Evolutionary conservation across 2,329 filamentous ascomycete genomes (phyloP), one percentile per base, ranked within the genome.

Genomic region (Dothideomycetes sp.): DNA sequence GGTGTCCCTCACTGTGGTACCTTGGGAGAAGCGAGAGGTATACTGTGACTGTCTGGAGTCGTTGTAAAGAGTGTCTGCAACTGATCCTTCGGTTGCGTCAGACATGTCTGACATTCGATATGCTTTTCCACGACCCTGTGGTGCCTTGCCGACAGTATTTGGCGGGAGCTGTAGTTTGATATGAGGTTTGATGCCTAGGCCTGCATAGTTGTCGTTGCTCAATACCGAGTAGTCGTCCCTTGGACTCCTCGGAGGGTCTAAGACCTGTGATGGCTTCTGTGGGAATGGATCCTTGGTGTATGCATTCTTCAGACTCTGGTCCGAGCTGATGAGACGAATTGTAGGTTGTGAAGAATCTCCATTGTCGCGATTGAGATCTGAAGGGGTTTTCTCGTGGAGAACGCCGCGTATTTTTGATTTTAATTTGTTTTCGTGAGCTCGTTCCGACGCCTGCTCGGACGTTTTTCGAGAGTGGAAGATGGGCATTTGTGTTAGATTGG

Each of bases 271-370:
- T 12, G 44, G 44, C 25, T 43, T 42, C 13, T 33, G 39, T 5
- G 47, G 46, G 25, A 46, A 46, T 4, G 47, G 43, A 18, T 18
- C 44, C 33, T 49, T 47, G n/a, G 33, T 30, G 28, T 49, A 43
- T n/a, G 30, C 36, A 18, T 22, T 42, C 18, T 45, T 42, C 3
- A 43, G 46, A 13, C 46, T 46, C 20, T 34, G 22, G 19, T 45
- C 45, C n/a, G 47, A 43, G 30, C 43, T 35, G 43, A 61, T 56
- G 36, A 61, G 48, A 43, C 58, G 55, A 16, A 61, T 54, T 2
- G 58, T 61, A 15, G 54, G 49, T 35, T 48, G 41, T 25, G n/a
- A n/a, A n/a, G n/a, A n/a, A 7, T 45, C 46, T 35, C 42, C 42
- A 19, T 44, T 47, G 2, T 41, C 33, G 24, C 40, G 45, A 25